phyloP scores from a whole-genome alignment of 768 basidiomycete genomes.

The Megacollybia marginata region DNA sequence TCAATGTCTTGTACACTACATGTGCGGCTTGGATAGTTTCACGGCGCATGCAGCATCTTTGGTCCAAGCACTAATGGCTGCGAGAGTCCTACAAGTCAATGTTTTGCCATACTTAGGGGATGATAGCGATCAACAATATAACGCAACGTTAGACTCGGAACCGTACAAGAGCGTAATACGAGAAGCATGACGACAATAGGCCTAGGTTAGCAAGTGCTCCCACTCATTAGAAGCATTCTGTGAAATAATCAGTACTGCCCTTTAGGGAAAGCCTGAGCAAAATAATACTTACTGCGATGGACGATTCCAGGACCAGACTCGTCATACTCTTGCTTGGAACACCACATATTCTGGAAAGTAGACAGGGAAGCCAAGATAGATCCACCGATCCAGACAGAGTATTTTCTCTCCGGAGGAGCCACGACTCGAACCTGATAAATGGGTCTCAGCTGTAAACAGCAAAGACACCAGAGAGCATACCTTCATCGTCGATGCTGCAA shows the following conservation, averaged over 20 bases:
- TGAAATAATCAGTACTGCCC: neutral
- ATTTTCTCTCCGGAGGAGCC: neutral
- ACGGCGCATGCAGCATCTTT: too few species aligned
- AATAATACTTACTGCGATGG: neutral
- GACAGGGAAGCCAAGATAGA: neutral
- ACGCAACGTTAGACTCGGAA: too few species aligned
- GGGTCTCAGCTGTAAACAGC: neutral
- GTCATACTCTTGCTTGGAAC: neutral
- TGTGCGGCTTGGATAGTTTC: too few species aligned
- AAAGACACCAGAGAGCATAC: neutral
- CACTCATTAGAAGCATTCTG: neutral
- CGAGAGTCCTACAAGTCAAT: too few species aligned
- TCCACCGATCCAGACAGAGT: too few species aligned
- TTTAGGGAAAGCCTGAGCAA: neutral
- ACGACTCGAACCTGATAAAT: neutral
- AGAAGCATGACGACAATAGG: too few species aligned
- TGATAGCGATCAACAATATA: too few species aligned
- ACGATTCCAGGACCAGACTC: neutral
- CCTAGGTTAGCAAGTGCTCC: too few species aligned
- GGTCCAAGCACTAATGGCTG: too few species aligned
- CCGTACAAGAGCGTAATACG: too few species aligned
- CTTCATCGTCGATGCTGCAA: conserved; percentile 5
- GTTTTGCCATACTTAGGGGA: too few species aligned
- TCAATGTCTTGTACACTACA: too few species aligned
- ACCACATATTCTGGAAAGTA: neutral